phyloP scores from a whole-genome alignment of 148 eudicot species.

The Dysphania ambrosioides region DNA sequence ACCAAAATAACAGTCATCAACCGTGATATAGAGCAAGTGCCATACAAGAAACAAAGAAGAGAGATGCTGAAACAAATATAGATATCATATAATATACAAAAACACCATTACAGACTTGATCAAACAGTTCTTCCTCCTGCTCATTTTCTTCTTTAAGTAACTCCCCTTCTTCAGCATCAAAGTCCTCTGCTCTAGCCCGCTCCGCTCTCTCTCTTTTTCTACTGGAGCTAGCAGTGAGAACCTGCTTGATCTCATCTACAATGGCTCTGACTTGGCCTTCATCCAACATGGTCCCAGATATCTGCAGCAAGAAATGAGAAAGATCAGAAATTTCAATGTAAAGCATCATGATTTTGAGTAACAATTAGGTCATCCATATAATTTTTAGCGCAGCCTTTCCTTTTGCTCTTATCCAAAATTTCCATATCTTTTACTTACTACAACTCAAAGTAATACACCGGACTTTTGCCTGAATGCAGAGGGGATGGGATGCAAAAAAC shows the following conservation, averaged over 20 bases:
- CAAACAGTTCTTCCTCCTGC: slow-evolving; percentile 95
- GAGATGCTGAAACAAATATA: slow-evolving; percentile 6
- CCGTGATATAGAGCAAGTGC: not conserved
- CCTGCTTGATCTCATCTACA: slow-evolving; percentile 90
- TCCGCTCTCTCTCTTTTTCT: slow-evolving; percentile 79
- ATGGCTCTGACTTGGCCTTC: slow-evolving; percentile 86
- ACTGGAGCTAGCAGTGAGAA: slow-evolving; percentile 90
- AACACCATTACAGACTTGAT: slow-evolving; percentile 51
- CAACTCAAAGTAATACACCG: not conserved
- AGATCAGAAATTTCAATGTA: not conserved
- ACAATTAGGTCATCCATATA: not conserved
- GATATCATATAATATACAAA: not conserved
- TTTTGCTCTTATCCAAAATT: too few species aligned
- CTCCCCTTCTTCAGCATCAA: slow-evolving; percentile 97
- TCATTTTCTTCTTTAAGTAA: slow-evolving; percentile 86
- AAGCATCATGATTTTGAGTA: not conserved
- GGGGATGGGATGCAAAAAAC: too few species aligned
- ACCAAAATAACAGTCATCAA: slow-evolving; percentile 16
- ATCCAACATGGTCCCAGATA: slow-evolving; percentile 72
- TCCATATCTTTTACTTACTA: not conserved
- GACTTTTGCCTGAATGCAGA: not conserved
- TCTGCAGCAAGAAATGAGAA: slow-evolving; percentile 36
- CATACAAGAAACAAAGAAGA: not conserved
- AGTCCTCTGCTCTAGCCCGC: slow-evolving; percentile 95
- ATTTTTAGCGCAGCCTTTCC: not conserved